Base-by-base conservation (phyloP, 768 basidiomycete genomes). In the Lactarius hatsudake region DNA sequence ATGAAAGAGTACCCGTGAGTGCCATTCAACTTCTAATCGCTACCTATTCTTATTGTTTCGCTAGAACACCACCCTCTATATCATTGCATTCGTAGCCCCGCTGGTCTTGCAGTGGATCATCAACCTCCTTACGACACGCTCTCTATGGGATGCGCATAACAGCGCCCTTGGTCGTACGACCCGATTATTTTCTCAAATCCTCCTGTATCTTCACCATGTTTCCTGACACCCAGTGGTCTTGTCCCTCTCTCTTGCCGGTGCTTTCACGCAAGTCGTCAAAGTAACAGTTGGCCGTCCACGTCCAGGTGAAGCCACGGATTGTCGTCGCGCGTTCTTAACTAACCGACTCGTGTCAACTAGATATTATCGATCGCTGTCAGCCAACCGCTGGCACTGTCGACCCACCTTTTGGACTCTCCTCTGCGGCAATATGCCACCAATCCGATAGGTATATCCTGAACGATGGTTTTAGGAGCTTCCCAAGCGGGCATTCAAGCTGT, bases 381-480 rank as follows among this genome's bases (percentile, higher is more conserved):
- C 94, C 94, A 5, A 76, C 74, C 34, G 58, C 81, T 0, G 92
- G 88, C 5, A 81, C 90, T 3, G 78, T 76, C 1, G 89, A 97
- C 73, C 84, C 87, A 6, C 74, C 81, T 1, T 96, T 85, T 70
- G 90, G 92, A 0, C 79, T 98, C 9, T 86, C 88, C 0, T 86
- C 82, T n/a, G 84, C 82, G 61, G 81, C 84, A 6, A 87, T 96
- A 62, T 99, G 97, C 76, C 93, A 92, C 1, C 88, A 89, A 72
- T 81, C 84, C 5, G 78, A 91, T 69, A 71, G 75, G 20, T 69
- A 73, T 9, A 82, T 88, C 32, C 76, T 95, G 70, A 78, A 81
- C 34, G 93, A 96, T 77, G 96, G 95, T 1, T 98, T 93, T 80
- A 85, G 91, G 71, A 95, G 93, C 74, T 97, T 98, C 76, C 90